phyloP scores from a whole-genome alignment of 1,139 yeast genomes.

The Hansenula anomala region DNA sequence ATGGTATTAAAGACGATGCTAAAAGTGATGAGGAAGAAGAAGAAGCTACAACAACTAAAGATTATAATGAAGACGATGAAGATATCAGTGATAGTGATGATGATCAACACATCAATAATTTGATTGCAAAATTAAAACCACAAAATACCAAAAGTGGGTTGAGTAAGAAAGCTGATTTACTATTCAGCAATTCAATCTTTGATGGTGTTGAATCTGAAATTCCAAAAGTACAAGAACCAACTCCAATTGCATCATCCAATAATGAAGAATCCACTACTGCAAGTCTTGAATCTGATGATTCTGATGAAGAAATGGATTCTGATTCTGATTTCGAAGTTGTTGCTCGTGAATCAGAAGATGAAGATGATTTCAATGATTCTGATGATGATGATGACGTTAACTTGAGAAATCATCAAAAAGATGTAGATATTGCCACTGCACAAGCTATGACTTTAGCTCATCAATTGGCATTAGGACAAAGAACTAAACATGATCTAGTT shows the following conservation, averaged over 20 bases:
- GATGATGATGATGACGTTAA: slow-evolving; percentile 41
- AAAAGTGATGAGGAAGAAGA: slow-evolving; percentile 35
- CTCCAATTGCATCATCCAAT: slow-evolving; percentile 4
- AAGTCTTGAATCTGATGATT: slow-evolving; percentile 19
- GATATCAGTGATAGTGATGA: slow-evolving; percentile 46
- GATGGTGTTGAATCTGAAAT: slow-evolving; percentile 50
- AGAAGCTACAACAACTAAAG: slow-evolving; percentile 29
- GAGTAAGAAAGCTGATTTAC: slow-evolving; percentile 66
- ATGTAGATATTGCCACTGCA: slow-evolving; percentile 82
- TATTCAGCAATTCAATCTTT: slow-evolving; percentile 79
- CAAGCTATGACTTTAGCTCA: slow-evolving; percentile 99
- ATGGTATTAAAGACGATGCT: slow-evolving; percentile 57
- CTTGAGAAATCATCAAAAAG: slow-evolving; percentile 44
- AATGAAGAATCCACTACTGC: slow-evolving; percentile 12
- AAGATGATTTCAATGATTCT: slow-evolving; percentile 31
- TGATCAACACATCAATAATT: slow-evolving; percentile 64
- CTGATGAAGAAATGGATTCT: slow-evolving; percentile 25
- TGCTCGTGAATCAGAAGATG: slow-evolving; percentile 34
- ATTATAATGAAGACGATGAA: slow-evolving; percentile 34
- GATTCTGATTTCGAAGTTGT: slow-evolving; percentile 53
- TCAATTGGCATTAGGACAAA: slow-evolving; percentile 87
- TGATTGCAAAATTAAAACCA: slow-evolving; percentile 53
- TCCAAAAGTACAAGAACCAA: slow-evolving; percentile 8
- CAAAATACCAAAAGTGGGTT: slow-evolving; percentile 44
- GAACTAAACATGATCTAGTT: slow-evolving; percentile 72